Base-by-base conservation (phyloP, 2,329 filamentous ascomycete genomes). In the Hymenoscyphus albidus region DNA sequence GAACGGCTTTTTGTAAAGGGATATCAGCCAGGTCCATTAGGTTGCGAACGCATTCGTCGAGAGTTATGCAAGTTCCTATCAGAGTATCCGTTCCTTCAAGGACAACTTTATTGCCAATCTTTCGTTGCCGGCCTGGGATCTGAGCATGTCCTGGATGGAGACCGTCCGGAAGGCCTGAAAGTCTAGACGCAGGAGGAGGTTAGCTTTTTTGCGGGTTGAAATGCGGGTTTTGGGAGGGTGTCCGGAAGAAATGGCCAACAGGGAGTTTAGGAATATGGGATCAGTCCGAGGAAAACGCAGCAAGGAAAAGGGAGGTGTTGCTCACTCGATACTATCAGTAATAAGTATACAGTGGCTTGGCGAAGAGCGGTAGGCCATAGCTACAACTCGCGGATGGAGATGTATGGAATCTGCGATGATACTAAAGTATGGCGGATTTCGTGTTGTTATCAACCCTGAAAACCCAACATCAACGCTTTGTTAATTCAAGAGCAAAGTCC, bases 331-430 rank as follows among this genome's bases (percentile, higher is more conserved):
- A 62, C 77, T 79, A 72, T 85, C 83, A 1, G 82, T 84, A 65
- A 84, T 79, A 57, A 84, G 72, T 58, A 85, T 81, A 66, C 80
- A 80, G 64, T 80, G 79, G 14, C 72, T 66, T 1, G 81, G 81
- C 39, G 79, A 79, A 1, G 79, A 72, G 27, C 78, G 77, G 71
- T 82, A 80, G 3, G 83, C 78, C 39, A 85, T 75, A 0, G 78
- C 78, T 0, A 82, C 77, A 0, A 83, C 78, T 16, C 74, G 73
- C 0, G 82, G 82, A 67, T 85, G 82, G 3, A 85, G 73, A 65
- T 85, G 83, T 60, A 84, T 78, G 39, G 80, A 80, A 65, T 85
- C 83, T 2, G 82, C 75, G 32, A 85, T 84, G 57, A 85, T 72
- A 27, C 79, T 80, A 74, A 79, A 85, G 71, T 79, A 85, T 1